A percentile compares a stretch with the other conserved stretches of the same genome.
These are phyloP conservation scores for Cryptosporidium ryanae DNA, from an alignment of 169 alveolate species.

Conservation along the genomic window DNA sequence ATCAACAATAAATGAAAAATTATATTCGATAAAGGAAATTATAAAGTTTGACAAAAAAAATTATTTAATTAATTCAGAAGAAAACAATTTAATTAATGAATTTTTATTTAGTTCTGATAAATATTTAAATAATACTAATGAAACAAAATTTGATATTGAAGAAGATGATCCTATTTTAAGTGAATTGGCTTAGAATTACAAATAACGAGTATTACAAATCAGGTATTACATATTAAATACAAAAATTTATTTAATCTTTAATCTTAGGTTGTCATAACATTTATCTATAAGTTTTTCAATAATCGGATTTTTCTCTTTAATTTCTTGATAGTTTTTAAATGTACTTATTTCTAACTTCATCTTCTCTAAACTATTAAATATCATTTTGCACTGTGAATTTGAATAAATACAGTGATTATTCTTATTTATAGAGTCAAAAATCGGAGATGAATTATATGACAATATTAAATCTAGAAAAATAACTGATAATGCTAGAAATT, in stretches of 20 bases:
- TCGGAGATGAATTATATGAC: constrained; percentile 19
- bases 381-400: constrained; percentile 5
- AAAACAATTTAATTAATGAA: neutral
- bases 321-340: constrained; percentile 11
- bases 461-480: constrained; percentile 24
- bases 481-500: constrained; percentile 24
- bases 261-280: neutral
- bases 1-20: neutral
- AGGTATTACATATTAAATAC: too few species aligned
- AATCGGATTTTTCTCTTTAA: neutral
- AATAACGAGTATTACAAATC: too few species aligned
- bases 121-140: too few species aligned
- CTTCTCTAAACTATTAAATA: neutral
- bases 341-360: neutral
- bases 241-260: too few species aligned
- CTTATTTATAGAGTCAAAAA: constrained; percentile 14
- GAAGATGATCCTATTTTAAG: too few species aligned
- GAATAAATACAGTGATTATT: constrained; percentile 1
- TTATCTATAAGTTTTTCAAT: constrained; percentile 29
- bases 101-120: neutral
- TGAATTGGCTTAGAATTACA: too few species aligned
- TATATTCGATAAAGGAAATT: neutral
- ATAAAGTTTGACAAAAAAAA: neutral
- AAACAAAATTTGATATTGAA: too few species aligned
- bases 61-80: neutral